Percentiles rank a stretch among this genome's conserved stretches.
Evolutionary conservation across 2,329 filamentous ascomycete genomes (phyloP).

Genomic region (Aspergillus fijiensis): DNA sequence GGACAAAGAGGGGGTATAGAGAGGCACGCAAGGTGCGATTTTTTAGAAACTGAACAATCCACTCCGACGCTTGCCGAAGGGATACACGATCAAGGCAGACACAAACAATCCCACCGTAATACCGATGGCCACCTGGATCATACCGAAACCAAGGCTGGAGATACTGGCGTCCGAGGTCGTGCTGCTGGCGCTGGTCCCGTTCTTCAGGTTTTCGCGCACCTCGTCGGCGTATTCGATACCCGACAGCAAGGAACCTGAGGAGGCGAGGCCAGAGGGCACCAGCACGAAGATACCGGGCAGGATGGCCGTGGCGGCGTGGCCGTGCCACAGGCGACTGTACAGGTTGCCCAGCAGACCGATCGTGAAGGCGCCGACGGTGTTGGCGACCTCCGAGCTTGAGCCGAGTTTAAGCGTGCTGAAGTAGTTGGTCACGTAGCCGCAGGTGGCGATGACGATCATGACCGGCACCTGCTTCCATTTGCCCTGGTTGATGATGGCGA

Average conservation of each 20-base stretch:
- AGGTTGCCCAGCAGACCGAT: constrained; percentile 76
- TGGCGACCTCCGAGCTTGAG: constrained; percentile 71
- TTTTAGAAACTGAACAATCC: constrained; percentile 39
- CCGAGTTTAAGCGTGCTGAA: constrained; percentile 67
- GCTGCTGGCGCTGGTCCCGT: constrained; percentile 7
- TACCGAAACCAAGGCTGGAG: constrained; percentile 40
- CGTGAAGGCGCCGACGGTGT: constrained; percentile 71
- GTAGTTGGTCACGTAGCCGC: constrained; percentile 73
- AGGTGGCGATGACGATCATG: constrained; percentile 71
- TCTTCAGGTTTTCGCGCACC: constrained; percentile 37
- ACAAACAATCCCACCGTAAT: constrained; percentile 44
- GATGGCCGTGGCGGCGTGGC: constrained; percentile 78
- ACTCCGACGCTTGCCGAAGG: constrained; percentile 41
- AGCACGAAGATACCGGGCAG: constrained; percentile 78
- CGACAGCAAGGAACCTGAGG: constrained; percentile 54
- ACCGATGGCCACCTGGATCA: constrained; percentile 43
- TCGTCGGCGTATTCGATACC: constrained; percentile 57
- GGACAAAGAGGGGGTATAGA: too few species aligned
- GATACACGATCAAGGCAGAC: constrained; percentile 42
- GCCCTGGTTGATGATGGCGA: constrained; percentile 76
- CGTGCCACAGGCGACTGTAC: constrained; percentile 69
- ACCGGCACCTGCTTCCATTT: constrained; percentile 74
- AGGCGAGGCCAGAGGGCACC: constrained; percentile 59
- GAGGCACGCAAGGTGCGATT: not conserved
- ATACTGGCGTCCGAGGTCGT: constrained; percentile 21